Evolutionary conservation across 352 stramenopile genomes (phyloP), one percentile per base, ranked within the genome.

Genomic region (Pythium biforme): DNA sequence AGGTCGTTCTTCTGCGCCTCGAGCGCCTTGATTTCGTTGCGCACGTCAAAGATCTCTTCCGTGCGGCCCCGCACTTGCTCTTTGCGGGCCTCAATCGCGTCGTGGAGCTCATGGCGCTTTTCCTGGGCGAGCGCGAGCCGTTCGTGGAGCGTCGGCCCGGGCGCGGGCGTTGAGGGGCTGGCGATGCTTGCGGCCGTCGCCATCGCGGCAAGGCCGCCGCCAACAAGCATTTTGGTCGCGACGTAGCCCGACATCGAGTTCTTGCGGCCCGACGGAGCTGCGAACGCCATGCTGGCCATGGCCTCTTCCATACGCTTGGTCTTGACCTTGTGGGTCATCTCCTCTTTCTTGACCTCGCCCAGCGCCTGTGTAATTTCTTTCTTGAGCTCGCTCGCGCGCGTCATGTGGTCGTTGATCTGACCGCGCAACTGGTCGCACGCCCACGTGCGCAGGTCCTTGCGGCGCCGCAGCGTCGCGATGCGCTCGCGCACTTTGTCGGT

Each of bases 1-100:
- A 88, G 58, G 1, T 62, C 55, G 0, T 54, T 47, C 15, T 62
- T 70, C 11, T 71, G 48, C 17, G 62, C 55, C 51, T 87, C 72
- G 6, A 88, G 33, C 14, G 69, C 55, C 1, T 73, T 51, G 2
- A 77, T 62, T 14, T 75, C 58, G 29, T 74, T 80, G 9, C 81
- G 79, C 12, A 88, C 72, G 43, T 84, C 72, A 37, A 92, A 92
- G 22, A 92, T 85, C 17, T 76, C 66, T 31, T 88, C 77, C 2
- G 80, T 92, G 4, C 72, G 73, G 20, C 51, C 54, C 23, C 79
- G 68, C 3, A 87, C 59, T 7, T 70, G 55, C 6, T 64, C 53
- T 26, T 74, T 73, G 15, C 60, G 71, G 20, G 73, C n/a, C 23
- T 68, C 64, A 4, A 87, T 69, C 25, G 64, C 64, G 8, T 76